Evolutionary conservation across 2,329 filamentous ascomycete species (phyloP).

Genomic region (Trichoderma sp.): DNA sequence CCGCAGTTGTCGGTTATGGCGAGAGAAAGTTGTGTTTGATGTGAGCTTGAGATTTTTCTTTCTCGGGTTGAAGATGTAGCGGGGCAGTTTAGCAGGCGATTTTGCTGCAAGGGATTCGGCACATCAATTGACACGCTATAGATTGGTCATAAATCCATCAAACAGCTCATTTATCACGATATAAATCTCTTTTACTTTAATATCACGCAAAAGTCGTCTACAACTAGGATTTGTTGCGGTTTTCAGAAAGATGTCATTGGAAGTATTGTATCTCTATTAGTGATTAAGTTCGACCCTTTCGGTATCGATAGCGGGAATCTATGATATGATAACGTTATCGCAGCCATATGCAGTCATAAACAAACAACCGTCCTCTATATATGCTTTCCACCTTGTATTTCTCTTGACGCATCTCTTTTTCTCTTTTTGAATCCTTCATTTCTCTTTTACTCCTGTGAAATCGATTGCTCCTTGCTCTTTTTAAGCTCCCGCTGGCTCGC

Average conservation of each 20-base stretch:
- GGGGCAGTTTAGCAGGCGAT: background rate
- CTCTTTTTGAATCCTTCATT: background rate
- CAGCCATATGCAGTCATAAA: background rate
- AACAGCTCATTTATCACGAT: background rate
- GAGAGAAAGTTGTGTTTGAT: background rate
- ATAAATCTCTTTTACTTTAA: background rate
- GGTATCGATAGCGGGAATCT: conserved; percentile 6
- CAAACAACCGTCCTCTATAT: background rate
- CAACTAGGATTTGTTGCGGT: background rate
- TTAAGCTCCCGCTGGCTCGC: conserved; percentile 29
- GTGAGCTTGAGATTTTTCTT: conserved; percentile 4
- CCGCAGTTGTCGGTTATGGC: background rate
- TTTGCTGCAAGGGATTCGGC: background rate
- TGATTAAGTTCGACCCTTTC: background rate
- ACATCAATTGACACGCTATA: background rate
- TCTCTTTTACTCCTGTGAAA: background rate
- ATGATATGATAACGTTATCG: background rate
- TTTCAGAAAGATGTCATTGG: background rate
- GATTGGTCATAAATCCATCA: background rate
- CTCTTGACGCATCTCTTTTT: background rate
- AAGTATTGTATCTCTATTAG: background rate
- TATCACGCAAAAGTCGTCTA: background rate
- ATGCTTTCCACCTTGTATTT: background rate
- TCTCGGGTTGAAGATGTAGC: background rate
- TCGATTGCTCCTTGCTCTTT: conserved; percentile 1